Evolutionary conservation across 495 filamentous ascomycete species (phyloP).

Genomic region (Gamarada debralockiae): DNA sequence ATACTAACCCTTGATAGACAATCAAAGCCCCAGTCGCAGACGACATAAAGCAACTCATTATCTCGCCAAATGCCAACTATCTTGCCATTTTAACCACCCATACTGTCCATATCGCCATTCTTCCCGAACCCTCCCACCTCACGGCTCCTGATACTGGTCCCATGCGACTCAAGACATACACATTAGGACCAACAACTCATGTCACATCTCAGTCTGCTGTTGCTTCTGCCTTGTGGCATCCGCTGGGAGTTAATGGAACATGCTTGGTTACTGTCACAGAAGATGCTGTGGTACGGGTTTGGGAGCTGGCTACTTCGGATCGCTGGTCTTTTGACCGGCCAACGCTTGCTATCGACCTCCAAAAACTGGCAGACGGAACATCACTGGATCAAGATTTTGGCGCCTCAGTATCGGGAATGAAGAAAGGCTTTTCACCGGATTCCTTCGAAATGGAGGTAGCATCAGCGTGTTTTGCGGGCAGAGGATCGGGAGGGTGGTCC

Average conservation of each 20-base stretch:
- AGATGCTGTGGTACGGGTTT: slow-evolving; percentile 80
- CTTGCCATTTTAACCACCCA: slow-evolving; percentile 80
- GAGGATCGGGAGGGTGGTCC: slow-evolving; percentile 77
- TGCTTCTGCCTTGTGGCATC: slow-evolving; percentile 81
- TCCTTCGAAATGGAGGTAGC: slow-evolving; percentile 83
- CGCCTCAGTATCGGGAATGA: slow-evolving; percentile 63
- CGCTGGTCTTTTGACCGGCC: slow-evolving; percentile 81
- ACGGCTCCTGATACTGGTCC: slow-evolving; percentile 55
- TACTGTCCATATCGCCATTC: slow-evolving; percentile 74
- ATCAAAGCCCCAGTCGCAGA: slow-evolving; percentile 69
- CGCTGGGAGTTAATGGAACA: slow-evolving; percentile 66
- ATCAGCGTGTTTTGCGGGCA: slow-evolving; percentile 76
- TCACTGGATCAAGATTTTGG: slow-evolving; percentile 72
- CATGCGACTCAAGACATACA: slow-evolving; percentile 75
- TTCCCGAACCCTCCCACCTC: slow-evolving; percentile 74
- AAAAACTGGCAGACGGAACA: slow-evolving; percentile 74
- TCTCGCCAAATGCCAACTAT: slow-evolving; percentile 74
- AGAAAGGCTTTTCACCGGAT: slow-evolving; percentile 80
- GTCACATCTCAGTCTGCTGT: slow-evolving; percentile 76
- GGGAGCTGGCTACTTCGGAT: slow-evolving; percentile 78
- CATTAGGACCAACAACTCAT: slow-evolving; percentile 83
- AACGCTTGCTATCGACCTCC: slow-evolving; percentile 75
- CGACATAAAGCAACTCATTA: slow-evolving; percentile 73
- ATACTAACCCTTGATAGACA: slow-evolving; percentile 39
- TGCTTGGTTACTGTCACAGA: slow-evolving; percentile 80